Evolutionary conservation across 345 rosid species (phyloP).

Genomic region (Murraya paniculata): DNA sequence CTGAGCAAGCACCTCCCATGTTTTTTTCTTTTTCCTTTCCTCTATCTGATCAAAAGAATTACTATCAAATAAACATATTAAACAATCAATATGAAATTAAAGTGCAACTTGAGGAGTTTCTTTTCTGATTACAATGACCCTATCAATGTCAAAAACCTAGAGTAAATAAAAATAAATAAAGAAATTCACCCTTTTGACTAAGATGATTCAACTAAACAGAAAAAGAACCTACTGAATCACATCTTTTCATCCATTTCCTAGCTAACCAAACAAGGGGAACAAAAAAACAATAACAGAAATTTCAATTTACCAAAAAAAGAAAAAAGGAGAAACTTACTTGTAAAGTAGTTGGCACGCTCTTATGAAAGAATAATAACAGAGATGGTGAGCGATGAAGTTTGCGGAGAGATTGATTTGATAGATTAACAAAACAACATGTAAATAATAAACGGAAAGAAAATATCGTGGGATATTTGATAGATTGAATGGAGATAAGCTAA

Average conservation of each 20-base stretch:
- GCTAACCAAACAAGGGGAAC: not conserved
- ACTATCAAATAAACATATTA: not conserved
- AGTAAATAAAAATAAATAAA: not conserved
- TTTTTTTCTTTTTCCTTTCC: not conserved
- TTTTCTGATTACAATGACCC: not conserved
- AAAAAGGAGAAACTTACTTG: not conserved
- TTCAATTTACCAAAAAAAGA: too few relatives aligned
- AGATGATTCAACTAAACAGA: not conserved
- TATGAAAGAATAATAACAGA: not conserved
- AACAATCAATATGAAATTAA: not conserved
- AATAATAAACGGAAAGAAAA: conserved; percentile 10
- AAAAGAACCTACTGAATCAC: not conserved
- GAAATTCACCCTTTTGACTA: not conserved
- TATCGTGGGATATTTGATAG: conserved; percentile 22
- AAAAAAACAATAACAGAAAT: too few relatives aligned
- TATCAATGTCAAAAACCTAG: not conserved
- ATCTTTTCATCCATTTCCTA: not conserved
- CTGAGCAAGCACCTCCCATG: conserved; percentile 73
- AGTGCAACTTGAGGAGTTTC: not conserved
- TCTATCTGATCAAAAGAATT: conserved; percentile 6
- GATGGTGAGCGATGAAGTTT: not conserved
- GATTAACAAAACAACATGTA: not conserved
- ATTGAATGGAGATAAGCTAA: not conserved
- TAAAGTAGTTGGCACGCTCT: not conserved
- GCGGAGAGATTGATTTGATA: not conserved